phyloP scores from a whole-genome alignment of 2,329 filamentous ascomycete genomes.

The Cercospora sp. region DNA sequence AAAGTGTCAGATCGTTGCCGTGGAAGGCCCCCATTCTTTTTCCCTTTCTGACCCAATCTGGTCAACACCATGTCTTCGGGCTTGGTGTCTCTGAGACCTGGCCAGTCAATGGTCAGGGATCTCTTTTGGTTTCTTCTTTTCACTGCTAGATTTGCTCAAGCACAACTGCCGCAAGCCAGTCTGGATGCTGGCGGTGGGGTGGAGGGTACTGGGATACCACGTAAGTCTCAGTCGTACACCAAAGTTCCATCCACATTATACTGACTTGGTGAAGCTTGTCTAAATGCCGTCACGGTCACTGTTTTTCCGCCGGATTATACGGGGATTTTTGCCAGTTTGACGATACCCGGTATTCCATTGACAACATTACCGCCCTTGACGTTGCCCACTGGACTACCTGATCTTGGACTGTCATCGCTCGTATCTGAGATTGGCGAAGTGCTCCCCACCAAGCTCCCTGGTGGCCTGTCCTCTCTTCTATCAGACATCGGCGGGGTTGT shows the following conservation, averaged over 20 bases:
- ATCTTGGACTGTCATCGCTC: background rate
- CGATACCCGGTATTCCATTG: slow-evolving; percentile 12
- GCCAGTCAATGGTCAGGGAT: slow-evolving; percentile 11
- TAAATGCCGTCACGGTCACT: slow-evolving; percentile 18
- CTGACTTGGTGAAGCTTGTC: slow-evolving; percentile 17
- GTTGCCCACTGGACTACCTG: background rate
- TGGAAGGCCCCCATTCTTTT: background rate
- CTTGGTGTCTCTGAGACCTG: slow-evolving; percentile 3
- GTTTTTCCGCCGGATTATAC: slow-evolving; percentile 25
- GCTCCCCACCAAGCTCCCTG: background rate
- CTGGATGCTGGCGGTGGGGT: background rate
- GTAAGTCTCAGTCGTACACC: background rate
- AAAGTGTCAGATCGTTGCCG: slow-evolving; percentile 15
- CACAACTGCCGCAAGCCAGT: background rate
- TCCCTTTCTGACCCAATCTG: background rate
- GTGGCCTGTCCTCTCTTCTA: background rate
- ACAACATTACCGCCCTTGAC: slow-evolving; percentile 13
- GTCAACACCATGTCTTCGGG: slow-evolving; percentile 18
- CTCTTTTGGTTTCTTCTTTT: slow-evolving; percentile 15
- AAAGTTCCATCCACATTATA: background rate
- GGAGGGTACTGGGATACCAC: background rate
- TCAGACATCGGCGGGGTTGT: background rate
- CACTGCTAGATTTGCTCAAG: slow-evolving; percentile 9
- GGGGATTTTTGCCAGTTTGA: slow-evolving; percentile 22
- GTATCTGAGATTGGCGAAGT: background rate